Evolutionary conservation across 169 alveolate species (phyloP).

Genomic region (Plasmodium yoelii): DNA sequence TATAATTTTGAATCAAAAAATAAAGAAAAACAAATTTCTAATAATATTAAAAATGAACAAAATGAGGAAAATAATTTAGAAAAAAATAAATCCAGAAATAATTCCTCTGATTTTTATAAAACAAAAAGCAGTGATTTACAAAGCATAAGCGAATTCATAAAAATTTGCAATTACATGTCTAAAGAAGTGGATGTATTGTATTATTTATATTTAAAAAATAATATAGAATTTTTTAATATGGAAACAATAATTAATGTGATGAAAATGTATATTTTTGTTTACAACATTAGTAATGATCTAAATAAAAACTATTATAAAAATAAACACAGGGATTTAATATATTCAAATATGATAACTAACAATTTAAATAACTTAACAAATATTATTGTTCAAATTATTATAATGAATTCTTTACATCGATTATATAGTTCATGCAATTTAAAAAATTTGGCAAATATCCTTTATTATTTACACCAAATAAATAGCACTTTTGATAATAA

Average conservation of each 20-base stretch:
- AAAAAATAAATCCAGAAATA: not conserved
- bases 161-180: constrained; percentile 24
- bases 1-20: too few relatives aligned
- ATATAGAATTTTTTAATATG: constrained; percentile 38
- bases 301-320: constrained; percentile 17
- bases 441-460: constrained; percentile 6
- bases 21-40: too few relatives aligned
- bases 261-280: constrained; percentile 41
- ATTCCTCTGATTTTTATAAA: not conserved
- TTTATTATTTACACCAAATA: constrained; percentile 60
- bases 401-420: constrained; percentile 14
- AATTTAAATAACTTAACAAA: constrained; percentile 38
- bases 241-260: constrained; percentile 49
- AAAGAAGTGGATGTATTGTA: constrained; percentile 49
- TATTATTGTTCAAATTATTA: constrained; percentile 34
- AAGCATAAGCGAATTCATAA: constrained; percentile 63
- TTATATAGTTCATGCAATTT: constrained; percentile 16
- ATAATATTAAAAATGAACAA: too few relatives aligned
- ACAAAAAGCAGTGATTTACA: constrained; percentile 30
- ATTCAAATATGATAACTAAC: constrained; percentile 1
- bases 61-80: too few relatives aligned
- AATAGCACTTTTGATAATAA: constrained; percentile 35
- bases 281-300: constrained; percentile 37
- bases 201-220: constrained; percentile 39
- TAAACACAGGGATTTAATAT: not conserved